Evolutionary conservation across 306 rosid species (phyloP), one percentile per base, ranked within the genome.

Genomic region (Cucurbita moschata): DNA sequence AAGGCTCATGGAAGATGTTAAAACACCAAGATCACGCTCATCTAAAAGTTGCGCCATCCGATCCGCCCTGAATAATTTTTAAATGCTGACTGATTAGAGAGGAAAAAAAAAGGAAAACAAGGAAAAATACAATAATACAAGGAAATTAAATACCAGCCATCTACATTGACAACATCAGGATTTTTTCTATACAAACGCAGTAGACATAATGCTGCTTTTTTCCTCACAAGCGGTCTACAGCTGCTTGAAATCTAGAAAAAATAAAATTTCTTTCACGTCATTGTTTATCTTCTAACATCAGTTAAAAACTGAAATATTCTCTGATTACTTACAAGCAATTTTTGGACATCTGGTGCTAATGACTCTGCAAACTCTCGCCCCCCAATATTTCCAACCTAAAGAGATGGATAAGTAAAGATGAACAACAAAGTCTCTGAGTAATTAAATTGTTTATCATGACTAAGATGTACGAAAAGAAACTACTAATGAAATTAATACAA

Each of bases 351-450:
- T 52, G 97, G 97, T 69, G 99, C 96, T 80, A 95, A 91, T 30
- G 99, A 95, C 91, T 95, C 99, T 0, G 99, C 97, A 67, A 95
- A 95, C 75, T 95, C 99, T 85, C 99, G 88, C 46, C 99, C 99
- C n/a, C 99, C 99, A 81, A 95, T 95, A 87, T 95, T 95, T 78
- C 99, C 99, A 86, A 95, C 99, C 99, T 95, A 67, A 80, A 73
- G 46, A 77, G 73, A 74, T 53, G 64, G 54, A 81, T 68, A 44
- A 67, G 77, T 14, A 68, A 75, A 44, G 68, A 77, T 73, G 64
- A 53, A 65, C 63, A 76, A 77, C 13, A 67, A 72, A 43, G 77
- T 63, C 56, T 66, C 46, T 54, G 59, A 38, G 49, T 62, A 7
- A n/a, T 38, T 62, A 38, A 15, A 62, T 38, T 16, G 26, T 62